Evolutionary conservation across 768 basidiomycete species (phyloP).

Genomic region (Kwoniella pini): DNA sequence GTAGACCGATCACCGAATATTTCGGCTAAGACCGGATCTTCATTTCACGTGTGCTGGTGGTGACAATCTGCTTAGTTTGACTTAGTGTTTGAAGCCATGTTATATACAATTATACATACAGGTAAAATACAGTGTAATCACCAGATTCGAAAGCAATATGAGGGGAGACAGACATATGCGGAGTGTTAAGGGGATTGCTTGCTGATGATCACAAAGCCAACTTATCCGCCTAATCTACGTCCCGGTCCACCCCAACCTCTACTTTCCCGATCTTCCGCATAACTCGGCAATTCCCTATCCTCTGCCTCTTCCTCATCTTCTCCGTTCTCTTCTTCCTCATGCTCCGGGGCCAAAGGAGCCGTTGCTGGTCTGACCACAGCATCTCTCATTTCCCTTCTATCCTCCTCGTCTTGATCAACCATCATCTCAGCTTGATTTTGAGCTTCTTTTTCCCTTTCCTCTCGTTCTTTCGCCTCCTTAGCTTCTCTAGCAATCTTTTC

Average conservation of each 20-base stretch:
- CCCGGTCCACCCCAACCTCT: constrained; percentile 32
- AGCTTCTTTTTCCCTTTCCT: constrained; percentile 12
- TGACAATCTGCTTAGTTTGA: no score
- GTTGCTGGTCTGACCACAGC: constrained; percentile 2
- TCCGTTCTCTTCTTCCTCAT: constrained; percentile 14
- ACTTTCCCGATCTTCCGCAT: constrained; percentile 25
- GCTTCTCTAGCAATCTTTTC: constrained; percentile 32
- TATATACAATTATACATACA: no score
- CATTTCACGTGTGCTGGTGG: no score
- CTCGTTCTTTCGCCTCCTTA: constrained; percentile 22
- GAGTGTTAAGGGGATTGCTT: no score
- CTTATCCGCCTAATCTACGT: constrained; percentile 28
- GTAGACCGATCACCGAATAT: no score
- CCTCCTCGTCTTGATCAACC: constrained; percentile 8
- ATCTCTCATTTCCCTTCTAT: constrained; percentile 13
- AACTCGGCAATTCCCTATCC: constrained; percentile 19
- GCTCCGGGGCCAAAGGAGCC: constrained; percentile 3
- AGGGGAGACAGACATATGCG: no score
- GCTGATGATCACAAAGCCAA: not conserved
- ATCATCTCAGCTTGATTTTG: constrained; percentile 12
- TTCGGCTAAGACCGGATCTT: no score
- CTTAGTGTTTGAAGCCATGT: no score
- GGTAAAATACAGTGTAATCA: no score
- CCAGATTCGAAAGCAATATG: no score
- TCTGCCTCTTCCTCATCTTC: constrained; percentile 21